Evolutionary conservation across 2,329 filamentous ascomycete genomes (phyloP), one percentile per base, ranked within the genome.

Genomic region (Clarireedia paspali): DNA sequence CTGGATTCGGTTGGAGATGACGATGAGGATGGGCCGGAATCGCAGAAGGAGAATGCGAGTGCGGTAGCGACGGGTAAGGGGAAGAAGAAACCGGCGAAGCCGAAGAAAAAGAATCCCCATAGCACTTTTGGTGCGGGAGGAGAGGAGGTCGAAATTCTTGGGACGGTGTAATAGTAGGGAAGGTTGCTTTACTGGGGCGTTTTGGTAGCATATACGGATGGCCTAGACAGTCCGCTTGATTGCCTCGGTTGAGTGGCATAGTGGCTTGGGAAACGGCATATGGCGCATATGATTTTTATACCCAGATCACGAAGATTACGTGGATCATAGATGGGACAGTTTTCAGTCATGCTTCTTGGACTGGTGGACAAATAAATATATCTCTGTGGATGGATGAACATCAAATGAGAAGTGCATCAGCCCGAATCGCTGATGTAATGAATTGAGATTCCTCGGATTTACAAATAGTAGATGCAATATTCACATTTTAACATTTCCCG

Each of bases 131-230:
- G 59, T 40, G 64, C 57, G 23, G 67, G 65, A n/a, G 67, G 64
- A 4, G 67, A 68, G 26, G 63, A 65, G 38, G 60, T 67, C 5
- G 64, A 67, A 54, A 60, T 70, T 34, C 40, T 69, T 20, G 66
- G 62, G 10, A 50, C 39, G n/a, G 47, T 55, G 23, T 44, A 45
- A 26, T 44, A 26, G 17, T 30, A 26, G 26, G 46, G 26, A 9
- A 40, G 4, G n/a, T 15, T 5, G 12, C 10, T 45, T 34, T 26
- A 12, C 30, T 44, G 7, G 15, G 53, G 53, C 38, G 53, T 55
- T 55, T 23, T 10, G 36, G 39, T 34, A 12, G 17, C 40, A 23
- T 44, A 3, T 44, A 23, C 23, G 34, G 12, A 26, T 50, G 44
- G 9, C 44, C 5, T 20, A 17, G 20, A 9, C 2, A 6, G 39